Conservation (phyloP, 1,139 yeast species). For the Yamadazyma friedrichii region DNA sequence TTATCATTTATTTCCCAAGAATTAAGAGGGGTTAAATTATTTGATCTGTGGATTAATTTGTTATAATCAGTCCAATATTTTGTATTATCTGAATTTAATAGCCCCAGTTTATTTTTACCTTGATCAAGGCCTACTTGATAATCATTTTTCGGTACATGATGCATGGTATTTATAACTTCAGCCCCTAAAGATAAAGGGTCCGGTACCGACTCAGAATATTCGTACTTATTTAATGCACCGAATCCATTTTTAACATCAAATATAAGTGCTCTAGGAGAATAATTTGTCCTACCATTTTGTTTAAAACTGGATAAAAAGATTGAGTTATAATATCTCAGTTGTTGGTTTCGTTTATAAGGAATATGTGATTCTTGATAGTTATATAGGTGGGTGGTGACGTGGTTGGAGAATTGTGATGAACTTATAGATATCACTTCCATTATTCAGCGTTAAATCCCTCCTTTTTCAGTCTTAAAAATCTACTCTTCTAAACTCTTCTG, state of each 20-base stretch:
- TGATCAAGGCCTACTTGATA: conserved; percentile 65
- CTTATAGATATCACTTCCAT: conserved; percentile 67
- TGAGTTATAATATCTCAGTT: conserved; percentile 28
- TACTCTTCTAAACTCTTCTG: neutral
- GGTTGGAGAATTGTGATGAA: conserved; percentile 71
- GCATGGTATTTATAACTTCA: conserved; percentile 17
- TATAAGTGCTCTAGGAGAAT: conserved; percentile 72
- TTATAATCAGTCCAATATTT: conserved; percentile 83
- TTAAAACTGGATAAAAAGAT: conserved; percentile 32
- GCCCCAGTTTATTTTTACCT: conserved; percentile 27
- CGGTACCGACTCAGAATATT: conserved; percentile 34
- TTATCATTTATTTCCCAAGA: conserved; percentile 48
- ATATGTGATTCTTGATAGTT: conserved; percentile 73
- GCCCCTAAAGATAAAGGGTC: conserved; percentile 7
- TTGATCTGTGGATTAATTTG: conserved; percentile 65
- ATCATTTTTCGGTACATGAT: conserved; percentile 37
- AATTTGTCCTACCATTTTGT: conserved; percentile 53
- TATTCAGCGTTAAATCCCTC: neutral
- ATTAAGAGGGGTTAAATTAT: conserved; percentile 49
- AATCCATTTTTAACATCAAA: conserved; percentile 74
- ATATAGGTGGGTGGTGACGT: conserved; percentile 72
- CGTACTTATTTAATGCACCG: conserved; percentile 58
- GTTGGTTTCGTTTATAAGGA: conserved; percentile 40
- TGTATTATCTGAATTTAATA: conserved; percentile 43
- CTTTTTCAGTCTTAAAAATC: too few relatives aligned